phyloP scores from a whole-genome alignment of 2,329 filamentous ascomycete species.

The Trichoderma koningii region DNA sequence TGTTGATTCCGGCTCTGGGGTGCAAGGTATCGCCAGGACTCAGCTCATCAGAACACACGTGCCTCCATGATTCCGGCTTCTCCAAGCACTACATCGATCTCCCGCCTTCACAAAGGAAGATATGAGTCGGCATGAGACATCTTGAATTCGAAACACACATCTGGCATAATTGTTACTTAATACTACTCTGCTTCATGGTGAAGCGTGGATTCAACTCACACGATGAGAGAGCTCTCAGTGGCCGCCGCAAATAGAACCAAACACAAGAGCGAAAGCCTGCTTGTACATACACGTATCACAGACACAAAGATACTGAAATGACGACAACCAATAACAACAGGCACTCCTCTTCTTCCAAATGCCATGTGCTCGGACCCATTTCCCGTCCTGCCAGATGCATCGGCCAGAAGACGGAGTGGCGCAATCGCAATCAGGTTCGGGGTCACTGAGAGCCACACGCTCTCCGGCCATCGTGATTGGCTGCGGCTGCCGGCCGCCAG shows the following conservation, averaged over 20 bases:
- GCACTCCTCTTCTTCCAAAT: neutral
- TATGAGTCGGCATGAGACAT: neutral
- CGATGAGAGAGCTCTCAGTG: neutral
- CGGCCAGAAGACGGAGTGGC: slow-evolving; percentile 7
- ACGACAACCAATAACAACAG: neutral
- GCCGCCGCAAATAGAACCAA: no score
- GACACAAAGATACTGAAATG: no score
- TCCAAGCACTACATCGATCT: neutral
- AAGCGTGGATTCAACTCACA: neutral
- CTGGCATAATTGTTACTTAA: no score
- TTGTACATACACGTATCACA: no score
- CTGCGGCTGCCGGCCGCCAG: slow-evolving; percentile 19
- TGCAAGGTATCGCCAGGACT: neutral
- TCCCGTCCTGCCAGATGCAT: neutral
- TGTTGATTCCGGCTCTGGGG: neutral
- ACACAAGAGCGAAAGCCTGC: no score
- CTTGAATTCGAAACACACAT: no score
- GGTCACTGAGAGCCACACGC: neutral
- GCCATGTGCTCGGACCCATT: no score
- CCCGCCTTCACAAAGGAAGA: neutral
- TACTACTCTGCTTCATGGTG: no score
- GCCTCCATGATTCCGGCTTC: neutral
- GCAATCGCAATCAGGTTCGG: slow-evolving; percentile 7
- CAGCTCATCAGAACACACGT: neutral
- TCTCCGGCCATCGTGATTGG: slow-evolving; percentile 14